A percentile compares a stretch with the other conserved stretches of the same genome.
phyloP scores from a whole-genome alignment of 2,329 filamentous ascomycete species.

The Pyricularia sp. region DNA sequence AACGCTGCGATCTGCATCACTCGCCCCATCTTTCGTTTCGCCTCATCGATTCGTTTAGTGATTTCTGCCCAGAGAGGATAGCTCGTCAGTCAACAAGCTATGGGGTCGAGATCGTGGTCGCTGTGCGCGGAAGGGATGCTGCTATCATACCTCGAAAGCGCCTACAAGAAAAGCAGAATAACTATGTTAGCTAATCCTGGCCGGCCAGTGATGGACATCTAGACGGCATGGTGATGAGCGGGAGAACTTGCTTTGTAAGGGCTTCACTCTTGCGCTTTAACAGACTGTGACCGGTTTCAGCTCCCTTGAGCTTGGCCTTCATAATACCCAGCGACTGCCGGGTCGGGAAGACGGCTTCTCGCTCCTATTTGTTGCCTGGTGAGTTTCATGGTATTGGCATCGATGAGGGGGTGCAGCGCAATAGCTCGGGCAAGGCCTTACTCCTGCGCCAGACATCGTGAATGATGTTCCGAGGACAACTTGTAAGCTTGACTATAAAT shows the following conservation, averaged over 20 bases:
- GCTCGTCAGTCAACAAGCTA: not conserved
- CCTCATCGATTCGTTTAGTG: slow-evolving; percentile 91
- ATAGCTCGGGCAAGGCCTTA: slow-evolving; percentile 6
- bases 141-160: slow-evolving; percentile 65
- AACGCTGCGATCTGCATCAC: slow-evolving; percentile 99
- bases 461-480: not conserved
- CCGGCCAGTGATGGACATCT: not conserved
- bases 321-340: slow-evolving; percentile 92
- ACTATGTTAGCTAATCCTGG: not conserved
- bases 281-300: slow-evolving; percentile 81
- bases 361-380: slow-evolving; percentile 43
- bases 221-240: slow-evolving; percentile 1
- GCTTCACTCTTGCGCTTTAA: slow-evolving; percentile 97
- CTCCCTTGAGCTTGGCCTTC: slow-evolving; percentile 95
- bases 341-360: slow-evolving; percentile 94
- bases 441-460: slow-evolving; percentile 12
- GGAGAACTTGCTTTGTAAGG: slow-evolving; percentile 65
- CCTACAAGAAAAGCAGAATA: slow-evolving; percentile 28
- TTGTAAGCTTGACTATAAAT: not conserved
- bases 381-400: not conserved
- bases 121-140: not conserved
- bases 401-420: not conserved
- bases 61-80: slow-evolving; percentile 49
- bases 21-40: slow-evolving; percentile 97
- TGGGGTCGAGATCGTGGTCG: not conserved